Evolutionary conservation across 495 filamentous ascomycete species (phyloP).

Genomic region (Gamarada debralockiae): DNA sequence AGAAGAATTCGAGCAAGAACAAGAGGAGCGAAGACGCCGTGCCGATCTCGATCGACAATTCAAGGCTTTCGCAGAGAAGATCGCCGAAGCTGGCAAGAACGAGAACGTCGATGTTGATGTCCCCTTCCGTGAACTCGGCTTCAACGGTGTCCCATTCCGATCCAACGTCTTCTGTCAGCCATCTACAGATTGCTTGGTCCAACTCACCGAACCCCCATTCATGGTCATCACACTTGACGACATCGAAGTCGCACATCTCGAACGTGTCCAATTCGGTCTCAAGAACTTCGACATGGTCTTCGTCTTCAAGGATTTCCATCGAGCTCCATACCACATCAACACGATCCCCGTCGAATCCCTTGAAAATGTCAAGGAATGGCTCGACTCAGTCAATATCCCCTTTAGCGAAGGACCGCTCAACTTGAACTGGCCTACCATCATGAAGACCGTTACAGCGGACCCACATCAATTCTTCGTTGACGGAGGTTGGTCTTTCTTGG

Average conservation of each 20-base stretch:
- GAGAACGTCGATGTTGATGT: constrained; percentile 87
- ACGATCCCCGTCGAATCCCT: constrained; percentile 95
- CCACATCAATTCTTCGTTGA: constrained; percentile 93
- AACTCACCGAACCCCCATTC: constrained; percentile 95
- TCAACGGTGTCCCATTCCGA: constrained; percentile 92
- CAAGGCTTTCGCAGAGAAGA: constrained; percentile 96
- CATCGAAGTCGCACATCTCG: constrained; percentile 93
- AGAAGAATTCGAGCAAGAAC: constrained; percentile 97
- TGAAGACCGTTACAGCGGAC: constrained; percentile 96
- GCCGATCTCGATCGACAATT: constrained; percentile 93
- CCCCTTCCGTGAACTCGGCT: constrained; percentile 93
- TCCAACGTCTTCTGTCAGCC: constrained; percentile 94
- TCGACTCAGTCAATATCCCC: constrained; percentile 90
- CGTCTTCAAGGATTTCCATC: constrained; percentile 93
- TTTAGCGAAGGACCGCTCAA: constrained; percentile 95
- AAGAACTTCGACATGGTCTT: constrained; percentile 99
- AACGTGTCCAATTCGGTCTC: constrained; percentile 95
- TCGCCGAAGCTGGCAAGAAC: constrained; percentile 85
- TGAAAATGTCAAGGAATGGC: constrained; percentile 96
- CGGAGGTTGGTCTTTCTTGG: constrained; percentile 93
- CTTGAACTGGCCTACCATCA: constrained; percentile 97
- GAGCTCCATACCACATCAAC: constrained; percentile 87
- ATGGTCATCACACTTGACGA: constrained; percentile 91
- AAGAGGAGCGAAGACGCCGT: constrained; percentile 88
- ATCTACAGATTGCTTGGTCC: constrained; percentile 96